Base-by-base conservation (phyloP, 345 rosid species). In the Geranium rotundifolium region DNA sequence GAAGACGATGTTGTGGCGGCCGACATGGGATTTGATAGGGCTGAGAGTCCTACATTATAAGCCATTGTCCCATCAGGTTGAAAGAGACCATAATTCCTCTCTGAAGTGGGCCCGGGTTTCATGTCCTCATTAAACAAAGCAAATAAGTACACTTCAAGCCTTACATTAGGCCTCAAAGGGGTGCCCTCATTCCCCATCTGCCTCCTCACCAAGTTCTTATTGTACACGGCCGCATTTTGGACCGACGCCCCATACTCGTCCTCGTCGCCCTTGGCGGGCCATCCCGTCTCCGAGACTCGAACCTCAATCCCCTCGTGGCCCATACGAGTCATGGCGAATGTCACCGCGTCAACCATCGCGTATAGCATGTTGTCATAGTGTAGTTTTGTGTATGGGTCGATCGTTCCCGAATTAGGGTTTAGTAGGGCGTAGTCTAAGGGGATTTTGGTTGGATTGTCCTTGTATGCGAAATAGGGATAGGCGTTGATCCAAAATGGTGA, bases 401-500 rank as follows among this genome's bases (percentile, higher is more conserved):
- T 70, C 99, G 82, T 90, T 13, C 96, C 97, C 17, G 80, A 37
- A 66, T 93, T 93, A n/a, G 88, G 91, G 71, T 90, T 90, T 39
- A 80, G 85, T 17, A 93, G 86, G 7, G 81, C 99, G 60, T 93
- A 93, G 56, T 93, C 92, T 66, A 93, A 19, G 3, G 97, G 69
- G 52, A 93, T 68, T 20, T 69, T 71, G 19, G 77, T 68, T 0
- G 97, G 91, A 57, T 75, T 71, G 57, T 62, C 92, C 65, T 93
- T 93, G 79, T 93, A 93, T 5, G 99, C 99, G 57, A 88, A 93
- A 78, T 93, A 93, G 15, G 97, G 91, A 56, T 93, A 93, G 14
- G 97, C 99, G 70, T 93, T 93, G 81, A 93, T 90, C 95, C 95
- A 88, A 67, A 90, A 93, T 1, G 97, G 90, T 0, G 92, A 63